Evolutionary conservation across 257 asterid genomes (phyloP), one percentile per base, ranked within the genome.

Genomic region (Parsonsia alboflavescens): DNA sequence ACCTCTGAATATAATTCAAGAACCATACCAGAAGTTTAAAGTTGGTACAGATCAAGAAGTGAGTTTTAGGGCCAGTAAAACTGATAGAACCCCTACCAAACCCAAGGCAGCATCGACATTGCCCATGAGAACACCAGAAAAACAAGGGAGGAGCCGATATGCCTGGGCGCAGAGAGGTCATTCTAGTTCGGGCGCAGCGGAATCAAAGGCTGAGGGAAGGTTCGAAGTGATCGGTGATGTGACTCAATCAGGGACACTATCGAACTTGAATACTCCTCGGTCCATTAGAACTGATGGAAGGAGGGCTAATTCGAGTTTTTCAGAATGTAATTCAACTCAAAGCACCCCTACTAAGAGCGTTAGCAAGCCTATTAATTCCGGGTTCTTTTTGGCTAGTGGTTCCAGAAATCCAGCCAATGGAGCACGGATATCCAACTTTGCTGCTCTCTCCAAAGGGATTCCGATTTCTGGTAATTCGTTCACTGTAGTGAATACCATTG

Each of bases 321-420:
- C 97, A 0, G 97, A 94, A 82, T 85, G 92, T 75, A 89, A 80
- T 82, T 90, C 99, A 12, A 80, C 93, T 3, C 97, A 92, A 63
- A 89, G 73, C 75, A 95, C 98, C 3, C 98, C 99, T 33, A 86
- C 88, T 66, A 95, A 92, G 86, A 94, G 98, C 58, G 91, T 92
- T 30, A 87, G 83, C 83, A 94, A 90, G 81, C 96, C 93, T 70
- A 92, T 92, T 0, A 87, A 76, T 82, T 86, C 93, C 0, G 92
- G 88, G 16, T 86, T 79, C 56, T 71, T 77, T 67, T 64, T 93
- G 64, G 82, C 94, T 41, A 88, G 89, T 83, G 89, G 89, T 59
- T 83, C 96, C 22, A 85, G 96, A 86, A 72, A 92, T 59, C 86
- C 81, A 13, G 68, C 78, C 21, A 87, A 75, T 78, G 86, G 90